These are phyloP conservation scores for Pseudocercospora macadamiae DNA, from an alignment of 2,329 filamentous ascomycete genomes.

Conservation along the genomic window DNA sequence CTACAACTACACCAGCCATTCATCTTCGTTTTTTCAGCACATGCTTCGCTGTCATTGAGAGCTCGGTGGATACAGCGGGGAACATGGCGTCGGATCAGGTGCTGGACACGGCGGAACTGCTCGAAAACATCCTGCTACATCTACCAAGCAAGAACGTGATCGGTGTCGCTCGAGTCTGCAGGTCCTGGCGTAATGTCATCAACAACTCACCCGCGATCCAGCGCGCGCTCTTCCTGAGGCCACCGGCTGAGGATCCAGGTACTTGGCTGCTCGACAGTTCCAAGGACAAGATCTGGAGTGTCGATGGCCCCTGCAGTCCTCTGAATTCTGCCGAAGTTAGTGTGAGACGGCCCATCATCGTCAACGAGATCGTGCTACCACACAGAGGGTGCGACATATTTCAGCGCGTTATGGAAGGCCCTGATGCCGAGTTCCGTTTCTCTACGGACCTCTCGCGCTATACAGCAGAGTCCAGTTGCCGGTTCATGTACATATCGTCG, in stretches of 20 bases:
- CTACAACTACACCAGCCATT: not conserved
- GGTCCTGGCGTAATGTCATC: not conserved
- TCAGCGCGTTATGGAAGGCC: too few relatives aligned
- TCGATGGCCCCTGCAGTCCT: not conserved
- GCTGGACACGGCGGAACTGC: not conserved
- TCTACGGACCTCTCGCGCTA: not conserved
- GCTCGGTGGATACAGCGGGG: too few relatives aligned
- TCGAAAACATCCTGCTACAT: not conserved
- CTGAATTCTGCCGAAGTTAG: not conserved
- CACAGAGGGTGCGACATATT: not conserved
- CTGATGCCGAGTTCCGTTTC: not conserved
- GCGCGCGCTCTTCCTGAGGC: not conserved
- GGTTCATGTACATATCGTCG: not conserved
- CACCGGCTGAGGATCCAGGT: not conserved
- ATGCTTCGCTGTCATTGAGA: not conserved
- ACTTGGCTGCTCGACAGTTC: not conserved
- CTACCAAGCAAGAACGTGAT: not conserved
- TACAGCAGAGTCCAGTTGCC: not conserved
- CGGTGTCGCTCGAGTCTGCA: not conserved
- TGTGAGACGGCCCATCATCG: not conserved
- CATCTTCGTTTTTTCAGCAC: not conserved
- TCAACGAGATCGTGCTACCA: not conserved
- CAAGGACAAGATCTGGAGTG: not conserved
- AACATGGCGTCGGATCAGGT: not conserved
- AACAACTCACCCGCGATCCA: not conserved